A percentile compares a stretch with the other conserved stretches of the same genome.
These are phyloP conservation scores for Diplogelasinospora grovesii DNA, from an alignment of 495 filamentous ascomycete species.

Conservation along the genomic window DNA sequence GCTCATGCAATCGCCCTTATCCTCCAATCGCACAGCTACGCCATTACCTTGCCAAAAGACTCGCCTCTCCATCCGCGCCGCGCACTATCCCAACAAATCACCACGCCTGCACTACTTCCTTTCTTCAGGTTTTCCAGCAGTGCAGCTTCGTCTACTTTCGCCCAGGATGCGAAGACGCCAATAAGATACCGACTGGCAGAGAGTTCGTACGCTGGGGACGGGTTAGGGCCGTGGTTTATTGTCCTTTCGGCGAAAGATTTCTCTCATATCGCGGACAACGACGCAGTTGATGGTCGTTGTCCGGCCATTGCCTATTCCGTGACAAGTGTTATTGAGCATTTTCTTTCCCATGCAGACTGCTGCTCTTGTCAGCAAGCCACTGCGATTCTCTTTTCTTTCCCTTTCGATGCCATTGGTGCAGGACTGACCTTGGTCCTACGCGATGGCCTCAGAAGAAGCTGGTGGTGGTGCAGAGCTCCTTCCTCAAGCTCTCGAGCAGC, in stretches of 20 bases:
- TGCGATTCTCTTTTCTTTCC: conserved; percentile 3
- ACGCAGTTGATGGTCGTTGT: conserved; percentile 11
- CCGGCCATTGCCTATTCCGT: conserved; percentile 6
- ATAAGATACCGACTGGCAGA: neutral
- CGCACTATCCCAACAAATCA: too few relatives aligned
- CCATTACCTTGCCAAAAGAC: too few relatives aligned
- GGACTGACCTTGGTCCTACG: conserved; percentile 1
- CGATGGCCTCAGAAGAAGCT: neutral
- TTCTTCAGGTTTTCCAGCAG: too few relatives aligned
- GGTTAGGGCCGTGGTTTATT: neutral
- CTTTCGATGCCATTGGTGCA: neutral
- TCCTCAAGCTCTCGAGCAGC: too few relatives aligned
- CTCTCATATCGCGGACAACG: conserved; percentile 7
- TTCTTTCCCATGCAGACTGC: conserved; percentile 4
- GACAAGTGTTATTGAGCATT: conserved; percentile 25
- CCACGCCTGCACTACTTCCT: too few relatives aligned
- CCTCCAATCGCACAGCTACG: too few relatives aligned
- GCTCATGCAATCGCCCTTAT: too few relatives aligned
- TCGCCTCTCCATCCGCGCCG: too few relatives aligned
- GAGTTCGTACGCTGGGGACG: too few relatives aligned
- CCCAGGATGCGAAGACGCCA: neutral
- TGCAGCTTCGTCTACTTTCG: neutral
- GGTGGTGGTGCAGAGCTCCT: neutral
- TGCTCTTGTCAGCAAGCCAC: neutral
- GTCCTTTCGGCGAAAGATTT: conserved; percentile 13